Percentiles rank a stretch among this genome's conserved stretches.
Conservation (phyloP, 2,329 filamentous ascomycete species). For the Diaporthe sp. region DNA sequence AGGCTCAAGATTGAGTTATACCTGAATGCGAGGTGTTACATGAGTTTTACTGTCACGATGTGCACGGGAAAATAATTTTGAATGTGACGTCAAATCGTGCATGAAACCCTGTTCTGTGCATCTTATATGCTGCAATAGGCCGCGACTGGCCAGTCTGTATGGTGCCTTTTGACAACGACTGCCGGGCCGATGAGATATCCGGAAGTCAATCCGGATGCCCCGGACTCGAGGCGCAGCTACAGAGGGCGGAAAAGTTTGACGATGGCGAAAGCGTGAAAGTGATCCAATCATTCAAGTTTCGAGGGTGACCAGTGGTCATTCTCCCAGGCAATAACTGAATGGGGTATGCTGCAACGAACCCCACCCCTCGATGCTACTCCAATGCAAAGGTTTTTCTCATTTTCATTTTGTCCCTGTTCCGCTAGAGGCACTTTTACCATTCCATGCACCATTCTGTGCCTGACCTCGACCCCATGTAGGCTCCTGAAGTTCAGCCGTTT, state of each 20-base stretch:
- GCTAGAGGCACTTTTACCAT: background rate
- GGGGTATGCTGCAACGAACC: background rate
- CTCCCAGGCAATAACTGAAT: background rate
- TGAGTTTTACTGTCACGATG: background rate
- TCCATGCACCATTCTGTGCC: background rate
- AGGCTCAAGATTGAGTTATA: background rate
- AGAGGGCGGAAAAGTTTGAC: background rate
- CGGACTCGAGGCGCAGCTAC: background rate
- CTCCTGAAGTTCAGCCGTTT: too few species aligned
- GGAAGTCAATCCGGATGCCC: background rate
- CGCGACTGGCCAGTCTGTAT: background rate
- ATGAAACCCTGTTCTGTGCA: background rate
- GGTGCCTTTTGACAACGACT: background rate
- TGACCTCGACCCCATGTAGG: background rate
- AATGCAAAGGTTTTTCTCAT: background rate
- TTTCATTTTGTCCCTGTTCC: too few species aligned
- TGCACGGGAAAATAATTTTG: background rate
- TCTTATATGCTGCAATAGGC: background rate
- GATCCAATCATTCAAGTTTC: background rate
- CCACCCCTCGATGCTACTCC: background rate
- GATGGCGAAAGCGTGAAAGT: background rate
- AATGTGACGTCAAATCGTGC: background rate
- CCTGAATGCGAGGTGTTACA: background rate
- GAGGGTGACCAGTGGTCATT: background rate
- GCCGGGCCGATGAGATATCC: slow-evolving; percentile 1